Base-by-base conservation (phyloP, 2,329 filamentous ascomycete genomes). In the Fusarium dimerum region DNA sequence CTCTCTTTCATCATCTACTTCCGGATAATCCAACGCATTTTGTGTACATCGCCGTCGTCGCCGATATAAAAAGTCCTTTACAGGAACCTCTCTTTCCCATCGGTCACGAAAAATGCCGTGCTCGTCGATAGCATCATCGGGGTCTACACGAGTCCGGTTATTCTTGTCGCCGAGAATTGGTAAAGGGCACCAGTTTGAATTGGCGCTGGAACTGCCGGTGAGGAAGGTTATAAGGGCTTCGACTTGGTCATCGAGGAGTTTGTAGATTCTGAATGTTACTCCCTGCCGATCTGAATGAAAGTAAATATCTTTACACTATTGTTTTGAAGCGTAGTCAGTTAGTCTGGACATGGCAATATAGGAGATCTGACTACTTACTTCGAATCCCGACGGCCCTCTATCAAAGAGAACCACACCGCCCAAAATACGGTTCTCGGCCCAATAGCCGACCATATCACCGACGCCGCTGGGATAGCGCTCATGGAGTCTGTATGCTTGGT, bases 381-480 rank as follows among this genome's bases (percentile, higher is more conserved):
- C 50, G 20, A 52, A 46, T 36, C 50, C 51, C 5, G 51, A 47
- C 34, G 47, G n/a, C 5, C 47, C 47, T 5, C 51, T 40, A 18
- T 53, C 47, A 46, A 53, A 53, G 18, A 53, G 16, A 15, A 53
- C 51, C 26, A 53, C 47, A 36, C 51, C 51, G 30, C 51, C 51
- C 29, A 53, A 30, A 17, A 53, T 53, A 30, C 43, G 47, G 43
- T 46, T 50, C 41, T 53, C 51, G 16, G 47, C 51, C 51, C 51
- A 53, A 46, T 53, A 53, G 17, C 51, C 51, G 40, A 53, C 47
- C 29, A 53, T 36, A 18, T 53, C 51, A 34, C 30, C 51, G n/a
- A 50, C 26, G 15, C 51, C 51, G 16, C 50, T 36, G 8, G 51
- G 51, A 40, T 53, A 53, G 11, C 16, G 51, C n/a, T 47, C 20